A percentile compares a stretch with the other conserved stretches of the same genome.
Evolutionary conservation across 2,329 filamentous ascomycete genomes (phyloP).

Genomic region (Sporothrix mexicana): DNA sequence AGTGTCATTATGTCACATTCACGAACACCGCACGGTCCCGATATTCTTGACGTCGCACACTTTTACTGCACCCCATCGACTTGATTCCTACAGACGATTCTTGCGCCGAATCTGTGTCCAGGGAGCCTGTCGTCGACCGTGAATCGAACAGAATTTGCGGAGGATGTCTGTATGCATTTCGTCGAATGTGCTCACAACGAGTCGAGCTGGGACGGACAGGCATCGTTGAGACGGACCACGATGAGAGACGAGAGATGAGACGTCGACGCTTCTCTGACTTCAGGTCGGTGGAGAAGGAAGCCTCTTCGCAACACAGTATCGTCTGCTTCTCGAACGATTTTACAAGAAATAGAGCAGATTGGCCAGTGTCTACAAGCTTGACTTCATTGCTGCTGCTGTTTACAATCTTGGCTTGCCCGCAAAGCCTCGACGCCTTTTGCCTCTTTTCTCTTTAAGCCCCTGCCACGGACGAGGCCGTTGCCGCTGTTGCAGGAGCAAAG

Average conservation of each 20-base stretch:
- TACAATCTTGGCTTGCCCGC: background rate
- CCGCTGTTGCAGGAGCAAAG: conserved; percentile 10
- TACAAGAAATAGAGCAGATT: background rate
- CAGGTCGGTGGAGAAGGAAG: background rate
- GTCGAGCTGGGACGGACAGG: background rate
- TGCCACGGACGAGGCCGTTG: conserved; percentile 20
- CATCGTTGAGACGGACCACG: background rate
- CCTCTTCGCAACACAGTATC: background rate
- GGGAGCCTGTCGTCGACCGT: background rate
- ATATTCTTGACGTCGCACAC: background rate
- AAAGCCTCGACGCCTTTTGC: background rate
- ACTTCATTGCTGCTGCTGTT: background rate
- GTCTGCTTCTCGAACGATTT: conserved; percentile 14
- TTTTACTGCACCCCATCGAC: background rate
- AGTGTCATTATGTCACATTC: conserved; percentile 16
- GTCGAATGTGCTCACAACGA: conserved; percentile 2
- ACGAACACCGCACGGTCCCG: background rate
- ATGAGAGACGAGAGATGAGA: background rate
- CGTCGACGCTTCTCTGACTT: background rate
- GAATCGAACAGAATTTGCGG: background rate
- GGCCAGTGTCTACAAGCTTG: background rate
- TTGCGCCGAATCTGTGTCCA: background rate
- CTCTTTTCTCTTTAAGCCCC: background rate
- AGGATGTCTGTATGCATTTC: background rate
- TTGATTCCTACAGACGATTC: background rate